Evolutionary conservation across 805 yeast genomes (phyloP).

Genomic region (Candida argentea): DNA sequence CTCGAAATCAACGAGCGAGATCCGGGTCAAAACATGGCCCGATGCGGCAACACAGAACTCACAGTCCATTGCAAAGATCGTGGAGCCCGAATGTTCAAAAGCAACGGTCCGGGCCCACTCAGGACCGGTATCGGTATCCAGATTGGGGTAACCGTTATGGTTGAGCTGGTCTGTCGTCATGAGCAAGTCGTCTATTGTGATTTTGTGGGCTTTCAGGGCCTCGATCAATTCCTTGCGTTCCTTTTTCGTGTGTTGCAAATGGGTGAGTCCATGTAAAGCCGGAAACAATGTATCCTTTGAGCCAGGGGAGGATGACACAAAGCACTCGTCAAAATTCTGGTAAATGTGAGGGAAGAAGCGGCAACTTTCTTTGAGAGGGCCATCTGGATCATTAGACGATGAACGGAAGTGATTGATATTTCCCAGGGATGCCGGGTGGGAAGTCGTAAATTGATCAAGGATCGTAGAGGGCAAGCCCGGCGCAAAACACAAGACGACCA

Average conservation of each 20-base stretch:
- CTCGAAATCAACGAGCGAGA: conserved; percentile 61
- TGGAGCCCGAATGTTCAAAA: conserved; percentile 49
- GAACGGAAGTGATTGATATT: too few species aligned
- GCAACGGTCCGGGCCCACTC: conserved; percentile 45
- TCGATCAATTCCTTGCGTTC: conserved; percentile 37
- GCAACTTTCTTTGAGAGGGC: too few species aligned
- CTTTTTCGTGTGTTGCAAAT: conserved; percentile 44
- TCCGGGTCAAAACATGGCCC: conserved; percentile 66
- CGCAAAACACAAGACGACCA: conserved; percentile 47
- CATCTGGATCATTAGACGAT: too few species aligned
- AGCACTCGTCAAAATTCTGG: conserved; percentile 27
- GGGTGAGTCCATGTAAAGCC: conserved; percentile 43
- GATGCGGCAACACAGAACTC: conserved; percentile 71
- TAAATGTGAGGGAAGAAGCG: conserved; percentile 21
- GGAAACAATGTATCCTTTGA: conserved; percentile 45
- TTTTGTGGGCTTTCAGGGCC: conserved; percentile 23
- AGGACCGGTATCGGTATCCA: conserved; percentile 4
- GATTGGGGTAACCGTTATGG: conserved; percentile 47
- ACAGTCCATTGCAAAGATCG: conserved; percentile 79
- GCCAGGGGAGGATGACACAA: conserved; percentile 60
- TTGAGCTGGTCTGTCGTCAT: conserved; percentile 39
- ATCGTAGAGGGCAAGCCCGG: too few species aligned
- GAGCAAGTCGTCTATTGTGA: conserved; percentile 42
- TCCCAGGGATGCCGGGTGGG: too few species aligned
- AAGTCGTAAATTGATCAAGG: too few species aligned